Conservation (phyloP, 1,284 basidiomycete genomes). For the Boletus semigastroideus region DNA sequence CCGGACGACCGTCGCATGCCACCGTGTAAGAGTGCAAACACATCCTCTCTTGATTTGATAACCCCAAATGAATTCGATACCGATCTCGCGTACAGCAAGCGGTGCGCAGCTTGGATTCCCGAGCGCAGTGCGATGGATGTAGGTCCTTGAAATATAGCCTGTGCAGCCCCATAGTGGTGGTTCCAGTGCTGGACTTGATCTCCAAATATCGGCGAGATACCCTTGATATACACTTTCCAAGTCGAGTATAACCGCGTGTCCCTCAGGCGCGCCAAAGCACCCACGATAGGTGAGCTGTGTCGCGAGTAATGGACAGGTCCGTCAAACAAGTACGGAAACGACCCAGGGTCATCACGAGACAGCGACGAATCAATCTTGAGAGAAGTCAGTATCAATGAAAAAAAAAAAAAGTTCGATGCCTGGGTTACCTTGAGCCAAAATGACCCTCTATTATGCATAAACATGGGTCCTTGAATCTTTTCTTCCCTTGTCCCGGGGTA, state of each 20-base stretch:
- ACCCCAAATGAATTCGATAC: slow-evolving; percentile 62
- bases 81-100: slow-evolving; percentile 70
- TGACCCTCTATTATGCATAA: slow-evolving; percentile 51
- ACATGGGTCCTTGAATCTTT: slow-evolving; percentile 52
- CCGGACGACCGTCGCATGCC: slow-evolving; percentile 29
- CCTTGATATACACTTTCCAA: slow-evolving; percentile 73
- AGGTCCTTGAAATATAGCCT: slow-evolving; percentile 67
- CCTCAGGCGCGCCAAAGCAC: slow-evolving; percentile 57
- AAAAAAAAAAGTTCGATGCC: background rate
- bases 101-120: slow-evolving; percentile 68
- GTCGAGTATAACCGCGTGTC: slow-evolving; percentile 72
- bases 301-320: slow-evolving; percentile 70
- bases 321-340: slow-evolving; percentile 62
- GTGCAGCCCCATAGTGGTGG: slow-evolving; percentile 61
- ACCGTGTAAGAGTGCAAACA: slow-evolving; percentile 51
- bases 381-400: slow-evolving; percentile 5
- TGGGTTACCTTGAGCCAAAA: slow-evolving; percentile 64
- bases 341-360: slow-evolving; percentile 37
- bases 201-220: slow-evolving; percentile 58
- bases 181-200: slow-evolving; percentile 68
- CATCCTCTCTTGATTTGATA: slow-evolving; percentile 46
- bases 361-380: slow-evolving; percentile 43
- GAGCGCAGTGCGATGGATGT: slow-evolving; percentile 60
- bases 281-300: slow-evolving; percentile 68
- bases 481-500: slow-evolving; percentile 58